Evolutionary conservation across 768 basidiomycete species (phyloP), one percentile per base, ranked within the genome.

Genomic region (Royoungia palumana): DNA sequence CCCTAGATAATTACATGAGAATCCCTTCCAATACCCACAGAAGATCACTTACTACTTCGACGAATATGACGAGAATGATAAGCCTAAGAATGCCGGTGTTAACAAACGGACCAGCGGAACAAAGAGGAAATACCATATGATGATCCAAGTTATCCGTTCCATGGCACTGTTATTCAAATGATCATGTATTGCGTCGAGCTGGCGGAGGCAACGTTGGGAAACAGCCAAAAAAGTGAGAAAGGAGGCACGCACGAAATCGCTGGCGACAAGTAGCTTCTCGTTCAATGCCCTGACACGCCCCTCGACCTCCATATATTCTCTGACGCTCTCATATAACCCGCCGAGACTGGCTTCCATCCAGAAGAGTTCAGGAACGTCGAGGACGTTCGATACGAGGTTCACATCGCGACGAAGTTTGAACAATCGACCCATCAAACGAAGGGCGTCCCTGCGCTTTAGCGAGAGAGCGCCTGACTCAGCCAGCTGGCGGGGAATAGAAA

Each of bases 231-330:
- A 49, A 14, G 12, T 6, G 32, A 22, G 13, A 19, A 47, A 30
- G 32, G 30, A 49, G 46, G 25, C 16, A 76, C 89, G 57, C 61
- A 94, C 90, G 65, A 97, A 80, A 70, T 92, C 92, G 57, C 88
- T 89, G 13, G 89, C 88, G 7, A 94, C 87, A 5, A 81, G 84
- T 32, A 96, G 70, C 54, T 90, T 87, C 64, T 95, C 94, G 63
- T 94, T 95, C 55, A 97, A 68, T 11, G 84, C 87, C 63, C 85
- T 80, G 25, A 94, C 92, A 30, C 94, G 69, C 5, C 77, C 81
- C 30, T 80, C 82, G 44, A 96, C 92, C 68, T 97, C 94, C 79
- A 96, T 91, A 62, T 97, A 97, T 57, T 94, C 94, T 48, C 92
- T 75, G 40, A 94, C 92, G 0, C 93, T 92, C 56, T 93, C 90